A percentile compares a stretch with the other conserved stretches of the same genome.
phyloP scores from a whole-genome alignment of 352 stramenopile genomes.

The Discostella stelligera region DNA sequence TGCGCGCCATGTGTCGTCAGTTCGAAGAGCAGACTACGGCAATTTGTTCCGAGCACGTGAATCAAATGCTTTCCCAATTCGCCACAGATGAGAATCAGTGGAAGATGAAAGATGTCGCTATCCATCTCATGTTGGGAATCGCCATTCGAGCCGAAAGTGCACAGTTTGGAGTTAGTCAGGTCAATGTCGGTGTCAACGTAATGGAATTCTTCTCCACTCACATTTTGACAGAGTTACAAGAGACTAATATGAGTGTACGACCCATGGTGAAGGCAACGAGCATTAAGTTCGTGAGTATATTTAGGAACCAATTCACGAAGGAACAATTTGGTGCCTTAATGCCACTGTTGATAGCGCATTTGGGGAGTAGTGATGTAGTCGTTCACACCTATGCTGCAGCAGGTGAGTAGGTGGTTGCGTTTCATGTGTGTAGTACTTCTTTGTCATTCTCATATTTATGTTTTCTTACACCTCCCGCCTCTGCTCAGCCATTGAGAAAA shows the following conservation, averaged over 20 bases:
- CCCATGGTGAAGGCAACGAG: slow-evolving; percentile 94
- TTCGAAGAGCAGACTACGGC: slow-evolving; percentile 91
- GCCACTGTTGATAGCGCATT: slow-evolving; percentile 86
- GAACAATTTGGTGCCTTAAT: slow-evolving; percentile 91
- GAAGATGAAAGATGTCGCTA: slow-evolving; percentile 93
- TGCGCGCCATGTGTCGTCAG: slow-evolving; percentile 92
- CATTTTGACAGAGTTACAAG: slow-evolving; percentile 91
- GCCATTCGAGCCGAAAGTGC: slow-evolving; percentile 91
- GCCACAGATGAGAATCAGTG: slow-evolving; percentile 87
- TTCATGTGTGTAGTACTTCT: too few species aligned
- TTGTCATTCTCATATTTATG: slow-evolving; percentile 1
- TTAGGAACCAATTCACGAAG: slow-evolving; percentile 94
- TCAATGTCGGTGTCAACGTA: slow-evolving; percentile 92
- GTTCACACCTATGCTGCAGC: slow-evolving; percentile 97
- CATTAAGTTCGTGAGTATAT: slow-evolving; percentile 98
- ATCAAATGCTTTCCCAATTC: slow-evolving; percentile 90
- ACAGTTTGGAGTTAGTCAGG: slow-evolving; percentile 88
- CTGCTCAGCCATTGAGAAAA: slow-evolving; percentile 87
- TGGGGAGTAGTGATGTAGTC: slow-evolving; percentile 82
- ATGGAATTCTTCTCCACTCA: slow-evolving; percentile 95
- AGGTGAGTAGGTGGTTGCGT: slow-evolving; percentile 43
- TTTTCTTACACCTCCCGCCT: not conserved
- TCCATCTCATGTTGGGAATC: slow-evolving; percentile 89
- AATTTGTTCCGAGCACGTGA: slow-evolving; percentile 91
- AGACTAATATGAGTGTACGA: slow-evolving; percentile 84